Percentiles rank a stretch among this genome's conserved stretches.
Evolutionary conservation across 2,329 filamentous ascomycete species (phyloP).

Genomic region (Ceratocystis lukuohia): DNA sequence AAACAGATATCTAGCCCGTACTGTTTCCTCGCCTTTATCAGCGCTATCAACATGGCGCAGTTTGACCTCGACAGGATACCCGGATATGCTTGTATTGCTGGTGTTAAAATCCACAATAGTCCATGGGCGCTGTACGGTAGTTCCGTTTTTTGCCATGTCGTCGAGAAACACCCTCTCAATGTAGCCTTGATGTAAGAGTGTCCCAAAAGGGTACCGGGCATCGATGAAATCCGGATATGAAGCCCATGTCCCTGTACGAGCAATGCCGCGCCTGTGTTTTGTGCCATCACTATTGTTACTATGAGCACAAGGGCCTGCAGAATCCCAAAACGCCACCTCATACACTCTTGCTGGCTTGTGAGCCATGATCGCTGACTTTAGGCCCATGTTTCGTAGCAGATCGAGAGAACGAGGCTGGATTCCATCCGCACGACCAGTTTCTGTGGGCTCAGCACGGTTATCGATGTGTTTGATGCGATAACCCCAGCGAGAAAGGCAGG

Average conservation of each 20-base stretch:
- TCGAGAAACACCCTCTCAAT: conserved; percentile 58
- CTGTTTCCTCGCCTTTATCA: conserved; percentile 40
- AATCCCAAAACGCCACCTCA: conserved; percentile 63
- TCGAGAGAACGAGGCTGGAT: conserved; percentile 85
- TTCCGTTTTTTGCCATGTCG: conserved; percentile 49
- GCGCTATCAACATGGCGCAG: conserved; percentile 65
- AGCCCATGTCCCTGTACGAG: conserved; percentile 62
- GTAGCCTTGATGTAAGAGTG: conserved; percentile 56
- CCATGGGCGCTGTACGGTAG: conserved; percentile 50
- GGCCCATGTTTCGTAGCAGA: conserved; percentile 73
- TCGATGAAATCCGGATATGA: conserved; percentile 77
- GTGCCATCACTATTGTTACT: conserved; percentile 31
- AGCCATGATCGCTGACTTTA: conserved; percentile 80
- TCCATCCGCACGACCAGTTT: conserved; percentile 77
- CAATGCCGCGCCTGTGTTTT: conserved; percentile 30
- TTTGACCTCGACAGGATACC: conserved; percentile 69
- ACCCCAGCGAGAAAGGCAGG: conserved; percentile 79
- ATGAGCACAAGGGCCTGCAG: conserved; percentile 30
- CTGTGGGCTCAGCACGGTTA: conserved; percentile 71
- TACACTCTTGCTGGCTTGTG: conserved; percentile 77
- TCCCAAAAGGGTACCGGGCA: conserved; percentile 56
- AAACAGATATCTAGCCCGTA: conserved; percentile 57
- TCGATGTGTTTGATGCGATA: conserved; percentile 94
- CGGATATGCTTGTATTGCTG: conserved; percentile 34
- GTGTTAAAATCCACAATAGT: conserved; percentile 48